A percentile compares a stretch with the other conserved stretches of the same genome.
phyloP scores from a whole-genome alignment of 306 rosid genomes.

The Vigna radiata region DNA sequence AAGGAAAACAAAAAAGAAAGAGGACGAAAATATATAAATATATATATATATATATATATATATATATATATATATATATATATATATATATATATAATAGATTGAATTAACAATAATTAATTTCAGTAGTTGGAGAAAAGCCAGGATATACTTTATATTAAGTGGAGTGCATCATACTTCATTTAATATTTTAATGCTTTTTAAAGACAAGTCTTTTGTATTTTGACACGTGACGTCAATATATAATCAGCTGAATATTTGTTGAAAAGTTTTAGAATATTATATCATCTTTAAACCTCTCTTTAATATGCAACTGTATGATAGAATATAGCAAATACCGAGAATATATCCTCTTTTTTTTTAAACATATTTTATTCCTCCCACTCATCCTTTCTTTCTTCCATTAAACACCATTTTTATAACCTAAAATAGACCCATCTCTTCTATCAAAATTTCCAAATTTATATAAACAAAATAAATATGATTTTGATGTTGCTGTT shows the following conservation, averaged over 20 bases:
- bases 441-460: background rate
- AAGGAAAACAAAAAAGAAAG: too few species aligned
- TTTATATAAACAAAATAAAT: background rate
- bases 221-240: slow-evolving; percentile 5
- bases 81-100: background rate
- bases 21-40: too few species aligned
- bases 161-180: background rate
- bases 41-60: too few species aligned
- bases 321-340: slow-evolving; percentile 34
- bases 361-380: slow-evolving; percentile 8
- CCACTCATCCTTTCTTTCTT: background rate
- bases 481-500: background rate
- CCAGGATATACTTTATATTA: background rate
- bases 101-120: background rate
- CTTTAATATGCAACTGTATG: slow-evolving; percentile 20
- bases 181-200: background rate
- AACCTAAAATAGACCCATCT: background rate
- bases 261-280: slow-evolving; percentile 37
- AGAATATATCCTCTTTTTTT: slow-evolving; percentile 37
- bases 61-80: too few species aligned
- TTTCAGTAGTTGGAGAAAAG: background rate
- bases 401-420: background rate
- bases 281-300: slow-evolving; percentile 31
- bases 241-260: slow-evolving; percentile 26
- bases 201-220: background rate